A percentile compares a stretch with the other conserved stretches of the same genome.
These are phyloP conservation scores for Monosporozyma unispora DNA, from an alignment of 805 yeast species.

Conservation along the genomic window DNA sequence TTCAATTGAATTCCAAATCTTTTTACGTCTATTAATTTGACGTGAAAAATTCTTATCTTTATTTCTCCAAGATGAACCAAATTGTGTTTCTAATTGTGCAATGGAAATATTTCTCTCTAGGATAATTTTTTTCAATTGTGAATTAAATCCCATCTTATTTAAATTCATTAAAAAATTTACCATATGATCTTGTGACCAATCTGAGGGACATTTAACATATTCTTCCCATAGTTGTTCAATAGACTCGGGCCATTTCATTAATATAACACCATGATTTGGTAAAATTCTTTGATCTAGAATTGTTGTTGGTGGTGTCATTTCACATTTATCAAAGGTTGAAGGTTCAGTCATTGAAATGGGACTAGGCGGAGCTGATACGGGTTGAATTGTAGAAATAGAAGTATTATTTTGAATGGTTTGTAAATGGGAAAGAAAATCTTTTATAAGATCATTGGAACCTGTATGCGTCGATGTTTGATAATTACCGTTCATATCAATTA, in stretches of 20 bases:
- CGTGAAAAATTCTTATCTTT: constrained; percentile 26
- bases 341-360: not conserved
- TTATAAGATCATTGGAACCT: not conserved
- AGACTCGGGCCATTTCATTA: constrained; percentile 24
- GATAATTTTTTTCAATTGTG: constrained; percentile 4
- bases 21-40: constrained; percentile 27
- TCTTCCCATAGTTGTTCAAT: constrained; percentile 26
- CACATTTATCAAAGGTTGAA: not conserved
- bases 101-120: constrained; percentile 19
- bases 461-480: not conserved
- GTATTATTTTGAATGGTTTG: not conserved
- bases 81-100: constrained; percentile 16
- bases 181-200: constrained; percentile 20
- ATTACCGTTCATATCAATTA: not conserved
- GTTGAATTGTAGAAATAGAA: not conserved
- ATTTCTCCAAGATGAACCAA: constrained; percentile 26
- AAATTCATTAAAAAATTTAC: constrained; percentile 11
- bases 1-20: constrained; percentile 26
- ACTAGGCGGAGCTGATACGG: not conserved
- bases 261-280: constrained; percentile 23
- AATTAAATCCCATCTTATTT: not conserved
- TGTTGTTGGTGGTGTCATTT: not conserved
- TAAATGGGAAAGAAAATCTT: not conserved
- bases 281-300: constrained; percentile 3
- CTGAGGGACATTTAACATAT: constrained; percentile 22